phyloP scores from a whole-genome alignment of 2,329 filamentous ascomycete genomes.

The Monilinia aucupariae region DNA sequence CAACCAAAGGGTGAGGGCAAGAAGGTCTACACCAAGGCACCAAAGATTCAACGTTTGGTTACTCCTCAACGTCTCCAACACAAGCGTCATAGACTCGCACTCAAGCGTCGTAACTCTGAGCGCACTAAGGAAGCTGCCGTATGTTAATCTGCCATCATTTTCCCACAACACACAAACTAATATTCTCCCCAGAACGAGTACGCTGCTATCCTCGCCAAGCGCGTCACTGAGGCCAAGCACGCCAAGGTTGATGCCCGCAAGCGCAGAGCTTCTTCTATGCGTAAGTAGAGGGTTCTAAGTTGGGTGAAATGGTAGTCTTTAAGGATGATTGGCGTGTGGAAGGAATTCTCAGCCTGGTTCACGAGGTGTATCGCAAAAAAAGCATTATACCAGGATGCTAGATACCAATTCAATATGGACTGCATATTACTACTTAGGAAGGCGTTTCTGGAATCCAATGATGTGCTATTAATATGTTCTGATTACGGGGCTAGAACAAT shows the following conservation, averaged over 20 bases:
- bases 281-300: slow-evolving; percentile 55
- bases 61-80: slow-evolving; percentile 99
- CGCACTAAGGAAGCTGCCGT: slow-evolving; percentile 98
- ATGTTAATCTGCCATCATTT: slow-evolving; percentile 42
- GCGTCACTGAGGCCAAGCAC: slow-evolving; percentile 92
- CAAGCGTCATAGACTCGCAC: slow-evolving; percentile 96
- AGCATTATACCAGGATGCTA: slow-evolving; percentile 18
- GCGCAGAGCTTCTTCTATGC: slow-evolving; percentile 93
- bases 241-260: slow-evolving; percentile 92
- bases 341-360: slow-evolving; percentile 13
- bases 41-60: slow-evolving; percentile 99
- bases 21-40: slow-evolving; percentile 98
- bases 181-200: slow-evolving; percentile 73
- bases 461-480: slow-evolving; percentile 7
- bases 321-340: slow-evolving; percentile 13
- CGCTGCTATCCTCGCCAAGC: slow-evolving; percentile 91
- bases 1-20: slow-evolving; percentile 96
- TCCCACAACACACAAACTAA: not conserved
- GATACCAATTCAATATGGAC: slow-evolving; percentile 14
- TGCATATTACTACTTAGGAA: slow-evolving; percentile 17
- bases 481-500: not conserved
- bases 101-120: slow-evolving; percentile 97
- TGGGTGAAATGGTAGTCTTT: slow-evolving; percentile 12
- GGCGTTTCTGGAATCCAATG: slow-evolving; percentile 17
- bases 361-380: slow-evolving; percentile 11